phyloP scores from a whole-genome alignment of 2,329 filamentous ascomycete genomes.

The Penicillium sumatraense region DNA sequence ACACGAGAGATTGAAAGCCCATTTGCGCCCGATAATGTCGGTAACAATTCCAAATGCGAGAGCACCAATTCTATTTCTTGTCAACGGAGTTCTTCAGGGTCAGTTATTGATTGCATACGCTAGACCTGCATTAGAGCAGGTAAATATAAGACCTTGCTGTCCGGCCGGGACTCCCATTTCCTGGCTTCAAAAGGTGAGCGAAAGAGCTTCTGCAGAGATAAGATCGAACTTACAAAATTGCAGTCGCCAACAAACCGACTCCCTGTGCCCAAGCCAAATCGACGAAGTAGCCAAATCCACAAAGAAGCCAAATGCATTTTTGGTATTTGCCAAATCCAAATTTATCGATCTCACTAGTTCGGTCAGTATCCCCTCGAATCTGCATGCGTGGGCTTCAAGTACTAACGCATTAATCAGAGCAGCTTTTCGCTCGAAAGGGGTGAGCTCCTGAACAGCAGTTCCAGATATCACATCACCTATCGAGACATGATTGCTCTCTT shows the following conservation, averaged over 20 bases:
- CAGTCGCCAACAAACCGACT: constrained; percentile 12
- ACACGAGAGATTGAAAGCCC: constrained; percentile 16
- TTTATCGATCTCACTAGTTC: constrained; percentile 14
- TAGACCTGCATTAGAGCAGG: constrained; percentile 10
- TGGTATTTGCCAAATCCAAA: constrained; percentile 18
- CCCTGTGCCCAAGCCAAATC: constrained; percentile 18
- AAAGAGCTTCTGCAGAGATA: background rate
- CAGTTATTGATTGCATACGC: background rate
- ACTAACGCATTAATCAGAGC: constrained; percentile 7
- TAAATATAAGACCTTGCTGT: constrained; percentile 12
- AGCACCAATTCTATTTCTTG: constrained; percentile 8
- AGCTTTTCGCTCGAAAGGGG: constrained; percentile 12
- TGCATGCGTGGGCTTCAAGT: background rate
- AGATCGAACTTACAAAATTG: constrained; percentile 8
- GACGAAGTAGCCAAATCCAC: constrained; percentile 15
- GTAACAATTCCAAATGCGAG: constrained; percentile 14
- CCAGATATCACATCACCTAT: constrained; percentile 1
- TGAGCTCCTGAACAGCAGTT: background rate
- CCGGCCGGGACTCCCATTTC: constrained; percentile 9
- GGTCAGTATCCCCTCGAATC: background rate
- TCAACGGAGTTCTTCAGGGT: background rate
- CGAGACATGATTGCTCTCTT: background rate
- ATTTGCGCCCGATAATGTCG: constrained; percentile 19
- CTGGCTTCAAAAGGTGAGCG: background rate
- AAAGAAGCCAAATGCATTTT: constrained; percentile 13